A percentile compares a stretch with the other conserved stretches of the same genome.
Conservation (phyloP, 2,329 filamentous ascomycete species). For the Talaromyces atroroseus region DNA sequence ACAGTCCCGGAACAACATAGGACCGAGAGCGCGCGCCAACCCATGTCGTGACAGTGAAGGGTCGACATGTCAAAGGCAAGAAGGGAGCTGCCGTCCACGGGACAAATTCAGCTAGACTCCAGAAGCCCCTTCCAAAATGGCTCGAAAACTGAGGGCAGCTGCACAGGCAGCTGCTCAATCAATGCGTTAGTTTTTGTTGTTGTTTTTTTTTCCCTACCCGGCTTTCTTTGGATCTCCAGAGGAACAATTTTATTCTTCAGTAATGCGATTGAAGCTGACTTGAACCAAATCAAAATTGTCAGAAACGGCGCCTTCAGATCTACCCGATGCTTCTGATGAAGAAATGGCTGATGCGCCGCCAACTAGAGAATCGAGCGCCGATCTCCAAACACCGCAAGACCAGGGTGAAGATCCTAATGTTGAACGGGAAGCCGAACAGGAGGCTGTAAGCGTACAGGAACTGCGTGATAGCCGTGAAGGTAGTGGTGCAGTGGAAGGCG, state of each 20-base stretch:
- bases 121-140: conserved; percentile 28
- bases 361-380: conserved; percentile 28
- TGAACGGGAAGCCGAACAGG: conserved; percentile 29
- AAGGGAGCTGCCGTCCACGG: conserved; percentile 10
- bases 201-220: neutral
- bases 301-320: conserved; percentile 39
- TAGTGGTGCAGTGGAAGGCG: conserved; percentile 21
- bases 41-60: neutral
- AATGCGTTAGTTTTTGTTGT: conserved; percentile 31
- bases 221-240: neutral
- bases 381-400: conserved; percentile 31
- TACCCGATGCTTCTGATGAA: conserved; percentile 42
- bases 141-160: conserved; percentile 41
- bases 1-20: neutral
- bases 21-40: conserved; percentile 2
- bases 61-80: conserved; percentile 1
- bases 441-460: conserved; percentile 24
- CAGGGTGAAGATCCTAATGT: conserved; percentile 24
- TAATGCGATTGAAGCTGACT: neutral
- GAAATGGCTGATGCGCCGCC: conserved; percentile 38
- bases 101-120: neutral
- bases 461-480: conserved; percentile 30
- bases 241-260: neutral
- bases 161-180: conserved; percentile 44
- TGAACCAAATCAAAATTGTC: conserved; percentile 4